A percentile compares a stretch with the other conserved stretches of the same genome.
These are phyloP conservation scores for Nitzschia palea DNA, from an alignment of 108 stramenopile species.

Conservation along the genomic window DNA sequence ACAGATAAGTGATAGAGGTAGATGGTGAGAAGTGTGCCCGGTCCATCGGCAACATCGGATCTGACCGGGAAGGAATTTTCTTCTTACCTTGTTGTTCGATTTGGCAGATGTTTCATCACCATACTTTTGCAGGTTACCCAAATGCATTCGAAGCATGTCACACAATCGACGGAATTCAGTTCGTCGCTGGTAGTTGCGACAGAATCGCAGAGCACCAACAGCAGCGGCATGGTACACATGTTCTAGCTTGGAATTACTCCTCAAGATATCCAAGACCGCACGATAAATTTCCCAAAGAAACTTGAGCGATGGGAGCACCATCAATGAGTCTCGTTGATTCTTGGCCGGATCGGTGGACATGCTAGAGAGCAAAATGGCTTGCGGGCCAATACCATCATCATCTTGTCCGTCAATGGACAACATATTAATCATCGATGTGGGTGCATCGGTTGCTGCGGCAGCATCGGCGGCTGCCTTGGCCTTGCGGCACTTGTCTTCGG, in stretches of 20 bases:
- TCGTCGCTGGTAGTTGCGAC: conserved; percentile 82
- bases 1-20: background rate
- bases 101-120: conserved; percentile 64
- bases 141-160: conserved; percentile 94
- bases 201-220: conserved; percentile 86
- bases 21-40: background rate
- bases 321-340: conserved; percentile 84
- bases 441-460: conserved; percentile 39
- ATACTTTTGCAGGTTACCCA: conserved; percentile 91
- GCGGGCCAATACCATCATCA: conserved; percentile 87
- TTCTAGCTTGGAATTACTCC: conserved; percentile 92
- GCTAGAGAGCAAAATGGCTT: conserved; percentile 90
- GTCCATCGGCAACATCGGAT: background rate
- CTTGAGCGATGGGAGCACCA: conserved; percentile 93
- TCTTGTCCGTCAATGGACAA: conserved; percentile 67
- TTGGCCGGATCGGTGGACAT: conserved; percentile 93
- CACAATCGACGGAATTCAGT: conserved; percentile 95
- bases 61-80: background rate
- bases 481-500: conserved; percentile 70
- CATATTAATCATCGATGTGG: conserved; percentile 24
- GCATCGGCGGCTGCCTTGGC: conserved; percentile 72
- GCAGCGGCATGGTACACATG: conserved; percentile 92
- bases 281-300: conserved; percentile 99
- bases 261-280: conserved; percentile 92
- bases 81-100: conserved; percentile 73